Conservation (phyloP, 305 asterid genomes). For the Fraxinus floribunda region DNA sequence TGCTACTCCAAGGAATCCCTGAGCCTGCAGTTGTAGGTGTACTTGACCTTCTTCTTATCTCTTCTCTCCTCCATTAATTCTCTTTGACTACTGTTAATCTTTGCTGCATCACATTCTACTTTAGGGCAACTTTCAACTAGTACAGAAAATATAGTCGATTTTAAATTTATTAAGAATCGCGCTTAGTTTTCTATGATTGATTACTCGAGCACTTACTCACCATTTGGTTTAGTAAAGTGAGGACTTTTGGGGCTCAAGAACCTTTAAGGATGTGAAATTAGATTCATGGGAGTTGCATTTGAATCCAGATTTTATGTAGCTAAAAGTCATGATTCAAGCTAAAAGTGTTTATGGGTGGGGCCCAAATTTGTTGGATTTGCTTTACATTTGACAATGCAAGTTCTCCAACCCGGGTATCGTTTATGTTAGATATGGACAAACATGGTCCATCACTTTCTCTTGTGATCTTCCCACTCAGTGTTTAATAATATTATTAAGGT, state of each 20-base stretch:
- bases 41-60: constrained; percentile 37
- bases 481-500: too few relatives aligned
- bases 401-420: constrained; percentile 39
- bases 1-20: constrained; percentile 99
- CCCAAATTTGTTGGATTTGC: constrained; percentile 54
- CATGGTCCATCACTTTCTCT: constrained; percentile 51
- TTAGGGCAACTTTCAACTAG: neutral
- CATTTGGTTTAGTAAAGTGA: constrained; percentile 10
- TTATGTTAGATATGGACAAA: constrained; percentile 31
- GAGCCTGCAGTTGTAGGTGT: constrained; percentile 62
- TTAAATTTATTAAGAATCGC: neutral
- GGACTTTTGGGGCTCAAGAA: constrained; percentile 15
- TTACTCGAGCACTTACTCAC: neutral
- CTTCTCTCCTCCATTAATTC: constrained; percentile 63
- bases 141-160: neutral
- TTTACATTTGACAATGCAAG: constrained; percentile 40
- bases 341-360: constrained; percentile 44
- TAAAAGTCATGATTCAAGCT: constrained; percentile 40
- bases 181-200: neutral
- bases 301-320: constrained; percentile 27
- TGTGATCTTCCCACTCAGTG: constrained; percentile 44
- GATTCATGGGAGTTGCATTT: constrained; percentile 36
- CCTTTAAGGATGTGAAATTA: constrained; percentile 17
- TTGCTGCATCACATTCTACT: constrained; percentile 28
- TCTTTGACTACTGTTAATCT: constrained; percentile 33